phyloP scores from a whole-genome alignment of 768 basidiomycete genomes.

The Lactarius indigo region DNA sequence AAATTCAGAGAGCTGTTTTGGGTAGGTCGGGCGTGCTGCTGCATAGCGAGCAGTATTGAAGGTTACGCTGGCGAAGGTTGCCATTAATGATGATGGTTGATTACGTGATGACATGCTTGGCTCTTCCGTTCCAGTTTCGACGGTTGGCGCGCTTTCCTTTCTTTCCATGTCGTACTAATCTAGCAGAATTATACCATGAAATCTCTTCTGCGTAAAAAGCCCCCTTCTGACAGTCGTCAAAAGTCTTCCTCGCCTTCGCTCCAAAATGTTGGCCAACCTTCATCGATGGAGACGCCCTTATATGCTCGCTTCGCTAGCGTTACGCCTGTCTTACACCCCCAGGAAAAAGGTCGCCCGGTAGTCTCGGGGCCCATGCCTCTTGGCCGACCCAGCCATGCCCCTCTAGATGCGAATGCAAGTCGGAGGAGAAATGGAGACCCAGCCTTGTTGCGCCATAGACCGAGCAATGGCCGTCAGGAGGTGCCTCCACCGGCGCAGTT shows the following conservation, averaged over 20 bases:
- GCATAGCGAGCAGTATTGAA: constrained; percentile 72
- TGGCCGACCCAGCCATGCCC: constrained; percentile 12
- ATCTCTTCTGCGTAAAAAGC: constrained; percentile 22
- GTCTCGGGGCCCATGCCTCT: constrained; percentile 31
- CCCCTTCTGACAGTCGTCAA: constrained; percentile 3
- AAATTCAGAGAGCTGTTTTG: constrained; percentile 56
- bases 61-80: constrained; percentile 67
- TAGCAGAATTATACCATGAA: constrained; percentile 17
- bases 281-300: constrained; percentile 26
- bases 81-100: constrained; percentile 42
- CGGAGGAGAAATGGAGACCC: constrained; percentile 8
- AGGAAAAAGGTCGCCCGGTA: constrained; percentile 18
- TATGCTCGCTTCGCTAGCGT: constrained; percentile 31
- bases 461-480: not conserved
- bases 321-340: constrained; percentile 12
- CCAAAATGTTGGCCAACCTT: constrained; percentile 3
- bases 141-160: constrained; percentile 11
- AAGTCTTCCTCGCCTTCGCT: constrained; percentile 9
- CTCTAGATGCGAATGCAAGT: constrained; percentile 4
- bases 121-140: not conserved
- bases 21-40: constrained; percentile 69
- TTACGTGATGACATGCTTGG: not conserved
- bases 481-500: not conserved
- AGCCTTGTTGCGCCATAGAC: not conserved
- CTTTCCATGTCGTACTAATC: constrained; percentile 6